These are phyloP conservation scores for Ustilago xerochloae DNA, from an alignment of 1,284 basidiomycete genomes.

Conservation along the genomic window DNA sequence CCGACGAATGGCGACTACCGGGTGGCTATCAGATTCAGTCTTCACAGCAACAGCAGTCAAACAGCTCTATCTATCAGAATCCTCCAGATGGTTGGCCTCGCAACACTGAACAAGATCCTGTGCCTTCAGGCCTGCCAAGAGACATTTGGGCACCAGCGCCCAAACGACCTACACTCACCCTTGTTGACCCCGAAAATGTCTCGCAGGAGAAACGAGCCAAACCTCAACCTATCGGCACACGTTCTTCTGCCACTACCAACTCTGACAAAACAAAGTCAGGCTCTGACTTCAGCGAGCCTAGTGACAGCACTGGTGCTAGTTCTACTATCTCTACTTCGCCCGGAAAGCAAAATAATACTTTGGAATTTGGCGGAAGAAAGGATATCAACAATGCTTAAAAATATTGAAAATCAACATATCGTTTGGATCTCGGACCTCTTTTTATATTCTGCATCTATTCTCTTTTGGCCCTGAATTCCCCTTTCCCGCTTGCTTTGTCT, in stretches of 20 bases:
- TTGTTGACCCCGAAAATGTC: conserved; percentile 30
- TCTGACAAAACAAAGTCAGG: neutral
- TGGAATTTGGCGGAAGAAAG: conserved; percentile 31
- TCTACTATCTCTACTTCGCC: neutral
- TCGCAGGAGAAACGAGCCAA: conserved; percentile 29
- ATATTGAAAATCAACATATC: neutral
- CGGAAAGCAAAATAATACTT: conserved; percentile 12
- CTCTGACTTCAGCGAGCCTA: too few species aligned
- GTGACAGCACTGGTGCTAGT: neutral
- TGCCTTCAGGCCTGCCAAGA: conserved; percentile 6
- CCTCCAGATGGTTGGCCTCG: conserved; percentile 1
- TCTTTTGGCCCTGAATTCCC: neutral
- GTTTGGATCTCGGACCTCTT: conserved; percentile 26
- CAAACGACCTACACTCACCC: conserved; percentile 20
- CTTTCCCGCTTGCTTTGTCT: too few species aligned
- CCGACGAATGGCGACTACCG: neutral
- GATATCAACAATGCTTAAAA: conserved; percentile 8
- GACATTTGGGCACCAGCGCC: conserved; percentile 47
- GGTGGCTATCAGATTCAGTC: neutral
- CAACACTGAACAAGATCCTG: neutral
- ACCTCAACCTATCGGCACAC: conserved; percentile 44
- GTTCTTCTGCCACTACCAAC: neutral
- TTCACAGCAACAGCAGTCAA: neutral
- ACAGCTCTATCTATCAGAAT: neutral
- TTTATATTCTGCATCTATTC: neutral